These are phyloP conservation scores for Aspergillus sp. DNA, from an alignment of 2,329 filamentous ascomycete species.

Conservation along the genomic window DNA sequence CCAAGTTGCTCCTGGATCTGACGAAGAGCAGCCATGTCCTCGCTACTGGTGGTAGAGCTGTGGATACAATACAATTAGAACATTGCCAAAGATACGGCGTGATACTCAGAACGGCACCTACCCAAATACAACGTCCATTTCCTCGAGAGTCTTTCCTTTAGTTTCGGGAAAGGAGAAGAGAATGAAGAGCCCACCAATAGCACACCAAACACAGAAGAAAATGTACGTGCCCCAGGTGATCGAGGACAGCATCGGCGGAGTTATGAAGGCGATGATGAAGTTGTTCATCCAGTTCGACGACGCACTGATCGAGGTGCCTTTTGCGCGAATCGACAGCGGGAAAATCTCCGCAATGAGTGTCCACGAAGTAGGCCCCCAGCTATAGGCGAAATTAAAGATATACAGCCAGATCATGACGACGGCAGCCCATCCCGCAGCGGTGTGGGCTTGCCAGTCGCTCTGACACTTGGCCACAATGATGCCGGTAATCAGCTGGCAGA, in stretches of 20 bases:
- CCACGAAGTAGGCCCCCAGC: conserved; percentile 25
- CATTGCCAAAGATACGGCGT: too few species aligned
- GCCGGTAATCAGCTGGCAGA: too few species aligned
- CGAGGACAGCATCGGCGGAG: conserved; percentile 19
- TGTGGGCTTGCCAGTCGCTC: conserved; percentile 20
- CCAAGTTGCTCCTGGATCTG: too few species aligned
- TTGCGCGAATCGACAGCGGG: conserved; percentile 23
- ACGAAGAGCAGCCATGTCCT: too few species aligned
- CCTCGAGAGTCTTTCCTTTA: conserved; percentile 54
- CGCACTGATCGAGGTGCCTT: conserved; percentile 23
- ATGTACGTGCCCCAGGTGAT: conserved; percentile 25
- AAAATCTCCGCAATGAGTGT: conserved; percentile 25
- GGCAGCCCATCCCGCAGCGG: conserved; percentile 22
- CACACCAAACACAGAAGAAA: conserved; percentile 20
- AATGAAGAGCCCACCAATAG: conserved; percentile 19
- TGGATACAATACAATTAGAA: too few species aligned
- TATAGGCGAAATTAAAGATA: conserved; percentile 20
- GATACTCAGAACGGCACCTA: too few species aligned
- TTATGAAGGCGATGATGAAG: conserved; percentile 25
- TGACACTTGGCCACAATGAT: too few species aligned
- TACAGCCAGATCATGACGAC: conserved; percentile 25
- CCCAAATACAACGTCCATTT: conserved; percentile 43
- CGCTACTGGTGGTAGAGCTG: too few species aligned
- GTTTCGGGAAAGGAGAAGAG: conserved; percentile 47
- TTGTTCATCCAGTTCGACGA: conserved; percentile 28